These are phyloP conservation scores for Bisporella sp. DNA, from an alignment of 2,329 filamentous ascomycete genomes.

Conservation along the genomic window DNA sequence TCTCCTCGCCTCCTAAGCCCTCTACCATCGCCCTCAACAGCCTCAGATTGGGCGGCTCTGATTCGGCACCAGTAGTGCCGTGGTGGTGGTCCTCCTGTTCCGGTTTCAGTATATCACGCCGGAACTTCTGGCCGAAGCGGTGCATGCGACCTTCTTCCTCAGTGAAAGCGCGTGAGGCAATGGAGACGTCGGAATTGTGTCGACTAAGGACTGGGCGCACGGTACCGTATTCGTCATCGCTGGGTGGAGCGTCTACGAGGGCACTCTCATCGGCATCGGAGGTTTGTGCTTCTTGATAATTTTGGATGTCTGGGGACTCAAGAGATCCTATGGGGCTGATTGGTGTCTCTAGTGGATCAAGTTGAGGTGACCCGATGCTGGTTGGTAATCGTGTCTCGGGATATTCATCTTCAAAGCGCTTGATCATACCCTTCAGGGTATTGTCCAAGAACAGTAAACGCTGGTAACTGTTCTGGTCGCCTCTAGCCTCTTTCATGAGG, in stretches of 20 bases:
- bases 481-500: conserved; percentile 65
- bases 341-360: background rate
- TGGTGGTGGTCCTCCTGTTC: conserved; percentile 17
- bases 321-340: conserved; percentile 12
- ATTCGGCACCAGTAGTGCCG: conserved; percentile 35
- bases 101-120: conserved; percentile 51
- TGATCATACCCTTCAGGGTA: conserved; percentile 85
- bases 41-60: conserved; percentile 23
- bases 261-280: conserved; percentile 17
- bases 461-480: conserved; percentile 69
- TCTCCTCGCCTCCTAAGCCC: conserved; percentile 52
- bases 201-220: conserved; percentile 42
- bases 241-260: conserved; percentile 22
- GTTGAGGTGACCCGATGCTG: conserved; percentile 13
- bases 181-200: conserved; percentile 59
- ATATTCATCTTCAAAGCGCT: conserved; percentile 92
- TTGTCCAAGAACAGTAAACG: conserved; percentile 81
- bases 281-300: conserved; percentile 7
- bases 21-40: conserved; percentile 57
- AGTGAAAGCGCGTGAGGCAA: conserved; percentile 56
- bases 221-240: conserved; percentile 32
- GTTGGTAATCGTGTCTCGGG: conserved; percentile 64
- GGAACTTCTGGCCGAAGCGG: conserved; percentile 59
- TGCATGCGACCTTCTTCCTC: conserved; percentile 66
- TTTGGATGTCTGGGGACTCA: conserved; percentile 3